phyloP scores from a whole-genome alignment of 2,329 filamentous ascomycete species.

The Colletotrichum tofieldiae region DNA sequence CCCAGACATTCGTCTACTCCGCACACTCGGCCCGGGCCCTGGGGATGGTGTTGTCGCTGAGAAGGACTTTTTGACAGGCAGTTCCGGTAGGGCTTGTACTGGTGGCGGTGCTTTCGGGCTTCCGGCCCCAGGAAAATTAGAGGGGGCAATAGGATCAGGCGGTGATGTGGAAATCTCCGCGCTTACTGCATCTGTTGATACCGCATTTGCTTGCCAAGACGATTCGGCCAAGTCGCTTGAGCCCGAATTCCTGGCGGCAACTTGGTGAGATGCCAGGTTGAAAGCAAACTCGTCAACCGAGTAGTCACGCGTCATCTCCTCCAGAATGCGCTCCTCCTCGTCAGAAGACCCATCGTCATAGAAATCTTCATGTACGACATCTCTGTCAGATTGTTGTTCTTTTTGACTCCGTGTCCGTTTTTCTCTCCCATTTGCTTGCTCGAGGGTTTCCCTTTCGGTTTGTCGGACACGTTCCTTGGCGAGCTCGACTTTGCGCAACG shows the following conservation, averaged over 20 bases:
- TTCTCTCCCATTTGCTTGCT: conserved; percentile 48
- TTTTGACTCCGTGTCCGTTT: conserved; percentile 48
- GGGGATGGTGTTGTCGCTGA: conserved; percentile 49
- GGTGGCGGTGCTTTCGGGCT: conserved; percentile 64
- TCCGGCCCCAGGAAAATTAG: conserved; percentile 45
- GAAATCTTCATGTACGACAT: conserved; percentile 64
- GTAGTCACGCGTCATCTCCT: conserved; percentile 90
- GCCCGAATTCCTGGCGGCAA: conserved; percentile 83
- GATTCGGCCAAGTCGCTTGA: conserved; percentile 84
- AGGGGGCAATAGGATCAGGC: conserved; percentile 42
- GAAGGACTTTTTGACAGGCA: conserved; percentile 54
- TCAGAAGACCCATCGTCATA: conserved; percentile 77
- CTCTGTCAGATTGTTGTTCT: conserved; percentile 59
- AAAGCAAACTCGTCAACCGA: conserved; percentile 81
- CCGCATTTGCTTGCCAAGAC: conserved; percentile 83
- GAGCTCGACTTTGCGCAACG: conserved; percentile 78
- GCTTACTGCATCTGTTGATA: conserved; percentile 41
- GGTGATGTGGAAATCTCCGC: conserved; percentile 14
- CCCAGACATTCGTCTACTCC: conserved; percentile 84
- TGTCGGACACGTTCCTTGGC: conserved; percentile 83
- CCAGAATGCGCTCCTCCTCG: conserved; percentile 84
- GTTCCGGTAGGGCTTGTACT: conserved; percentile 61
- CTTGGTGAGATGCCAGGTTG: conserved; percentile 17
- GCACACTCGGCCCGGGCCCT: conserved; percentile 68
- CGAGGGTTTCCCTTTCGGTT: conserved; percentile 79